Evolutionary conservation across 495 filamentous ascomycete species (phyloP), one percentile per base, ranked within the genome.

Genomic region (Annulohypoxylon stygium): DNA sequence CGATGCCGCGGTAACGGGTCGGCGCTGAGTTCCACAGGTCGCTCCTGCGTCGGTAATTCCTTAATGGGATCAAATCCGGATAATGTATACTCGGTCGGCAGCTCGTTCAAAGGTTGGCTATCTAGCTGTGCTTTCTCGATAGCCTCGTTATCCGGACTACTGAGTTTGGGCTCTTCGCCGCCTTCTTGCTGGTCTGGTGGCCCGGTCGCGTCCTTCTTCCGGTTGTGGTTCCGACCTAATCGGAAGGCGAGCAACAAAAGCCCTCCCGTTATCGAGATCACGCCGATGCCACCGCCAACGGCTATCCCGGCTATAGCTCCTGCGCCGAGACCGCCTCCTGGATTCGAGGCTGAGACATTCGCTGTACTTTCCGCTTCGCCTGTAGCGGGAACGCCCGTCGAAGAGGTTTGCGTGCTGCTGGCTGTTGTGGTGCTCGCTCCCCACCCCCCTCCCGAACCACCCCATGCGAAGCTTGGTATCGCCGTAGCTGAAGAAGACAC

Each of bases 261-360:
- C 0, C 47, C 73, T 0, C 70, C 55, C 10, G 70, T 74, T 9
- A 74, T 61, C 1, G 33, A 36, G 1, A 78, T 61, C 33, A 50
- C 39, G 0, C 41, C 70, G 14, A 72, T 37, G 10, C 33, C 78
- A 8, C 57, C 75, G 6, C 75, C 78, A 0, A 78, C 71, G 11
- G 71, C 73, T 37, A 79, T 76, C 10, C 78, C 78, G n/a, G 65
- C 73, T 58, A 78, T 78, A 0, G 73, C 69, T 1, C 75, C 76
- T n/a, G 33, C 16, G 30, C 62, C 69, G 7, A 79, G 67, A 23
- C 34, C 25, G 11, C 34, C 12, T 25, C 60, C 30, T 2, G 60
- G 36, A 0, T 45, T 41, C n/a, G 41, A 26, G 26, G 18, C 45
- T 5, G 60, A 18, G 14, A 11, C 26, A n/a, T 16, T 59, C 2